phyloP scores from a whole-genome alignment of 2,329 filamentous ascomycete species.

The Arthrinium phaeospermum region DNA sequence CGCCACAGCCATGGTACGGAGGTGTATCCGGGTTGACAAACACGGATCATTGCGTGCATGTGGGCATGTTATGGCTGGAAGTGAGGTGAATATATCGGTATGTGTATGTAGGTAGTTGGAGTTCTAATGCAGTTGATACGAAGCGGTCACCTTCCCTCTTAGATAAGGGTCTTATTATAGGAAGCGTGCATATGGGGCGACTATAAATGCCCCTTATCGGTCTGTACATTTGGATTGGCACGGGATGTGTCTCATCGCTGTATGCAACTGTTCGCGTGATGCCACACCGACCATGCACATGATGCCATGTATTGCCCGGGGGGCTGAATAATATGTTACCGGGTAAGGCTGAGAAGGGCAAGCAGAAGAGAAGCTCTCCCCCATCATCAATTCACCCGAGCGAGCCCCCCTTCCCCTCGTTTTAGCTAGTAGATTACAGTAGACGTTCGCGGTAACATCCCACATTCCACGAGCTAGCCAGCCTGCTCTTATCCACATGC shows the following conservation, averaged over 20 bases:
- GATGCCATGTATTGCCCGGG: slow-evolving; percentile 4
- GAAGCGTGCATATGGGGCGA: not conserved
- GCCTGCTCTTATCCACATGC: slow-evolving; percentile 1
- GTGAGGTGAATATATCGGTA: not conserved
- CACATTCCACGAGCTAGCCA: slow-evolving; percentile 10
- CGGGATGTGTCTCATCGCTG: not conserved
- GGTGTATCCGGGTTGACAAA: not conserved
- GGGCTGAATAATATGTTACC: not conserved
- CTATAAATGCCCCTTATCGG: slow-evolving; percentile 5
- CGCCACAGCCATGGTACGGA: not conserved
- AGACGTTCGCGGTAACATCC: not conserved
- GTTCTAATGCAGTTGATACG: not conserved
- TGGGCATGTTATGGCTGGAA: not conserved
- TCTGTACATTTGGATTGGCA: not conserved
- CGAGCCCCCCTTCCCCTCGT: not conserved
- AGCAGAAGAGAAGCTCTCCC: not conserved
- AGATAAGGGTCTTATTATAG: not conserved
- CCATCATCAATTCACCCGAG: not conserved
- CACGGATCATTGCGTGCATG: not conserved
- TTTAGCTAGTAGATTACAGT: not conserved
- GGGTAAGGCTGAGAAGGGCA: slow-evolving; percentile 7
- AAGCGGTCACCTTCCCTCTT: not conserved
- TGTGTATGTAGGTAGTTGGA: not conserved
- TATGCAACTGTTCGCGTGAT: not conserved
- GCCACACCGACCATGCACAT: not conserved